phyloP scores from a whole-genome alignment of 2,329 filamentous ascomycete genomes.

The Alternaria angustiovoidea region DNA sequence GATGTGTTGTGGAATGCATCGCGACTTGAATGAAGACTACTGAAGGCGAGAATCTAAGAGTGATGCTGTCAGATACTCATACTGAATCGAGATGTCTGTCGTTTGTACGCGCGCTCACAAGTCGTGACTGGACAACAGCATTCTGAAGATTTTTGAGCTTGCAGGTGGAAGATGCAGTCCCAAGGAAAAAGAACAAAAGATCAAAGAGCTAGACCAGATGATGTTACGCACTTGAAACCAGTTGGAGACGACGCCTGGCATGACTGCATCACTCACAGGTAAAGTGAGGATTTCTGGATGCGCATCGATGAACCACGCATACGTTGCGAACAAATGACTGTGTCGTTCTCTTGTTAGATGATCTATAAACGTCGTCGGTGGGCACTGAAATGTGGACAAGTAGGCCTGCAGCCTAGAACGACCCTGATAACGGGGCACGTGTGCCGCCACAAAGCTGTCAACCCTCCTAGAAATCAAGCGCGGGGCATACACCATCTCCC shows the following conservation, averaged over 20 bases:
- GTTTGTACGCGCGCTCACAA: neutral
- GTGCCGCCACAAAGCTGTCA: slow-evolving; percentile 7
- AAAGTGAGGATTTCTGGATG: neutral
- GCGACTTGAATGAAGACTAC: neutral
- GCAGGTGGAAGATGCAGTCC: neutral
- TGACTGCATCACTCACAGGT: neutral
- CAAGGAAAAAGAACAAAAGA: neutral
- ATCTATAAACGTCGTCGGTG: neutral
- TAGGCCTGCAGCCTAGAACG: neutral
- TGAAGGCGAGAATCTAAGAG: neutral
- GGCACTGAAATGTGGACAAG: neutral
- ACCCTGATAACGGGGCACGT: slow-evolving; percentile 12
- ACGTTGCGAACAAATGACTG: neutral
- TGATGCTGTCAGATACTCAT: neutral
- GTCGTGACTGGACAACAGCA: neutral
- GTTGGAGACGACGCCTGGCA: slow-evolving; percentile 1
- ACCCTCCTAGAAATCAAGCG: neutral
- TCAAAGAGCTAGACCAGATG: neutral
- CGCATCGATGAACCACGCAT: neutral
- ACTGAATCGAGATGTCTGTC: neutral
- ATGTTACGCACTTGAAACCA: slow-evolving; percentile 7
- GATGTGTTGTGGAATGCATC: neutral
- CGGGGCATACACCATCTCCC: slow-evolving; percentile 1
- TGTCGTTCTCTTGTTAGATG: neutral
- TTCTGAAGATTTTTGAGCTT: neutral